These are phyloP conservation scores for Didymella pinodella DNA, from an alignment of 2,329 filamentous ascomycete genomes.

Conservation along the genomic window DNA sequence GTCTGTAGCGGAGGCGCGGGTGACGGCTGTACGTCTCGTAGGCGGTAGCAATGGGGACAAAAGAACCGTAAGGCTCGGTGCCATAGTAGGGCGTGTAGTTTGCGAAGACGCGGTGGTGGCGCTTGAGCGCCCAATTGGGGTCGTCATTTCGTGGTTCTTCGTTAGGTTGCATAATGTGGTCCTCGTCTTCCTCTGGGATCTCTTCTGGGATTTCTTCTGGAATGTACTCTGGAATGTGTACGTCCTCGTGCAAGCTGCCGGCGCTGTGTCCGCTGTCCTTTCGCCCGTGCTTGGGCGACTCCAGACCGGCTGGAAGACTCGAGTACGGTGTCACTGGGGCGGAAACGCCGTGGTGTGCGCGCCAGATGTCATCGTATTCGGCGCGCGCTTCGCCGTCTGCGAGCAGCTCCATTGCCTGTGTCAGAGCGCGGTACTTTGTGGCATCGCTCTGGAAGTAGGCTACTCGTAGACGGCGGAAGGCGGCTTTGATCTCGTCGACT, in stretches of 20 bases:
- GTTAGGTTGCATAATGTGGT: conserved; percentile 9
- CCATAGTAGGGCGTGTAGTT: conserved; percentile 33
- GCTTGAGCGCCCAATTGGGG: conserved; percentile 41
- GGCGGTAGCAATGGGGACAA: conserved; percentile 32
- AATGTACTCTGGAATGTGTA: conserved; percentile 12
- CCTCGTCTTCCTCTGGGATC: conserved; percentile 15
- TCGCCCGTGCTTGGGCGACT: conserved; percentile 32
- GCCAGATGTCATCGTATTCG: conserved; percentile 40
- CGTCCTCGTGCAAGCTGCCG: conserved; percentile 17
- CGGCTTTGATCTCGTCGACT: conserved; percentile 40
- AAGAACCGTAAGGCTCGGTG: conserved; percentile 38
- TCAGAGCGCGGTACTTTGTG: conserved; percentile 42
- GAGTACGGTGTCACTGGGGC: conserved; percentile 20
- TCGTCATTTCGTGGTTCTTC: conserved; percentile 29
- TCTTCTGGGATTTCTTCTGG: conserved; percentile 28
- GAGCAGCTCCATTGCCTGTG: conserved; percentile 42
- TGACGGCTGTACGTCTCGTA: conserved; percentile 31
- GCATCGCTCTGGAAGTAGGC: conserved; percentile 42
- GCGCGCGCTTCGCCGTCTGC: conserved; percentile 38
- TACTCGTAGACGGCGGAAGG: conserved; percentile 38
- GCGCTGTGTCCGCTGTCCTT: conserved; percentile 35
- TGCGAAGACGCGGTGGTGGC: conserved; percentile 22
- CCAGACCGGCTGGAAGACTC: conserved; percentile 24
- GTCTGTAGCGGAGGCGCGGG: conserved; percentile 27
- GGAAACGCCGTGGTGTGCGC: conserved; percentile 16